phyloP scores from a whole-genome alignment of 192 early-diverging fungal genomes.

The Phlyctochytrium arcticum region DNA sequence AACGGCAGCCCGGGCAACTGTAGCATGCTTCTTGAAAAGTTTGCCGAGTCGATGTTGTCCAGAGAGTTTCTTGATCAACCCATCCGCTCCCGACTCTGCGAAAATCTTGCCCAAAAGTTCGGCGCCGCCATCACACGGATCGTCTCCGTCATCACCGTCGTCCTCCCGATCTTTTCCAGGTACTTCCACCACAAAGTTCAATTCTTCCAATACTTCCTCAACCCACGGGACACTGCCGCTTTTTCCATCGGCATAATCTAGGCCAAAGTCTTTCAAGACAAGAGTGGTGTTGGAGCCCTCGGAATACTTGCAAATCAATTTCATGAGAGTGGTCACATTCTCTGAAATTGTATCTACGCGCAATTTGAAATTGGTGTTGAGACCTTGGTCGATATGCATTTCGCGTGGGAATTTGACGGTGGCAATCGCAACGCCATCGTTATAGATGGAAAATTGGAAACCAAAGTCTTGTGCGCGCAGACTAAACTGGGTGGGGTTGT shows the following conservation, averaged over 20 bases:
- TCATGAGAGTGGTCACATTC: background rate
- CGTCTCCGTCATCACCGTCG: slow-evolving; percentile 10
- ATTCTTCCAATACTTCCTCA: background rate
- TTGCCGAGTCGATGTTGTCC: no score
- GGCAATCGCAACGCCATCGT: slow-evolving; percentile 4
- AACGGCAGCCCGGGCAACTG: no score
- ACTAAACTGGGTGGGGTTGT: slow-evolving; percentile 10
- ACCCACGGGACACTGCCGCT: background rate
- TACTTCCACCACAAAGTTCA: slow-evolving; percentile 17
- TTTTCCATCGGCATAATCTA: background rate
- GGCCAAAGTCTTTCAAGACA: background rate
- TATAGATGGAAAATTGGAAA: slow-evolving; percentile 16
- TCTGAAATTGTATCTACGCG: background rate
- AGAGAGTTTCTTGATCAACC: no score
- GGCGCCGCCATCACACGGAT: no score
- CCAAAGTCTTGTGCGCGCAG: slow-evolving; percentile 10
- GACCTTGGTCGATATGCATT: slow-evolving; percentile 1
- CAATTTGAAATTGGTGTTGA: slow-evolving; percentile 12
- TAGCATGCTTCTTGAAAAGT: no score
- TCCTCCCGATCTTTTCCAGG: slow-evolving; percentile 11
- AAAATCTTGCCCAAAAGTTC: no score
- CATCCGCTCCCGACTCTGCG: no score
- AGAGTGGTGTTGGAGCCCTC: slow-evolving; percentile 1
- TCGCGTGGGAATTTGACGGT: no score
- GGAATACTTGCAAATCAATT: slow-evolving; percentile 19